Evolutionary conservation across 768 basidiomycete species (phyloP).

Genomic region (Omphalotus guepiniiformis): DNA sequence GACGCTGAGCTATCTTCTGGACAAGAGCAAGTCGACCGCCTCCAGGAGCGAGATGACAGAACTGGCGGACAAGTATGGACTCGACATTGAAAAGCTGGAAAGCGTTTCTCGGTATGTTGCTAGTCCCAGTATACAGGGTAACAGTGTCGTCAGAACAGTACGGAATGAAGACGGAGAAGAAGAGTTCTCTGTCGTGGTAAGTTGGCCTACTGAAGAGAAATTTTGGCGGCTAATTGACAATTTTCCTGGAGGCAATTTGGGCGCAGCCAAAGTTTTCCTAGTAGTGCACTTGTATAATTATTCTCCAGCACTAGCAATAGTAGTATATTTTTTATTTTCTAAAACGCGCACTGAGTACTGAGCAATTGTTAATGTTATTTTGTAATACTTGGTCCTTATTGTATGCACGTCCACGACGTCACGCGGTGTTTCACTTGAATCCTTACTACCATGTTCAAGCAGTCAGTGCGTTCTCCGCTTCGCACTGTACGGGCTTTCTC

Average conservation of each 20-base stretch:
- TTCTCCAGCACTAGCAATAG: neutral
- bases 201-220: slow-evolving; percentile 23
- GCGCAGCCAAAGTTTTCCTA: slow-evolving; percentile 27
- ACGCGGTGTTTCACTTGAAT: too few relatives aligned
- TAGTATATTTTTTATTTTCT: neutral
- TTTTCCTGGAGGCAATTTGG: slow-evolving; percentile 39
- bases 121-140: slow-evolving; percentile 56
- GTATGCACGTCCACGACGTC: too few relatives aligned
- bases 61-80: slow-evolving; percentile 49
- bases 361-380: too few relatives aligned
- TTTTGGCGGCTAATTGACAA: neutral
- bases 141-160: slow-evolving; percentile 36
- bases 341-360: too few relatives aligned
- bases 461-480: too few relatives aligned
- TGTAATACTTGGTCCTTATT: too few relatives aligned
- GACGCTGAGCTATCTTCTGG: slow-evolving; percentile 52
- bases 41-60: slow-evolving; percentile 38
- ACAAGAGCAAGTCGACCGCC: slow-evolving; percentile 51
- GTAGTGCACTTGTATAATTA: neutral
- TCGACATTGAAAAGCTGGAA: slow-evolving; percentile 52
- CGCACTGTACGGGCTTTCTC: too few relatives aligned
- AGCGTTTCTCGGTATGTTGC: slow-evolving; percentile 54
- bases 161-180: slow-evolving; percentile 55
- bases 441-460: slow-evolving; percentile 5
- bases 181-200: slow-evolving; percentile 43